phyloP scores from a whole-genome alignment of 176 grass and related monocot genomes.

The Saccharum officinarum region DNA sequence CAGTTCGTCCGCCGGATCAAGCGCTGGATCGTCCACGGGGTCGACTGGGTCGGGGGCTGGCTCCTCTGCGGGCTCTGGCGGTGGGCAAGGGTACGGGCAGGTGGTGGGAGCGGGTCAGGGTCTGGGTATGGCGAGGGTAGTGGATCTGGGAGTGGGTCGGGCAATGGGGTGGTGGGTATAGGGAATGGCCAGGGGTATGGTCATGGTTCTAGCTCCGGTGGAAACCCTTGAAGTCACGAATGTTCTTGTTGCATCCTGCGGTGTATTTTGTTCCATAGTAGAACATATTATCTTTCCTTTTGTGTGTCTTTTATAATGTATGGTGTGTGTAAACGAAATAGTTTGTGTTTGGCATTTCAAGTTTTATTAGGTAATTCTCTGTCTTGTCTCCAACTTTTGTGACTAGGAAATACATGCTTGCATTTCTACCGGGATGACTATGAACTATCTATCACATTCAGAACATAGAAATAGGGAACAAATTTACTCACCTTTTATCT shows the following conservation, averaged over 20 bases:
- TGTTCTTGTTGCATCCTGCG: background rate
- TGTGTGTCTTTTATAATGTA: no score
- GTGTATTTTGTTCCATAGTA: no score
- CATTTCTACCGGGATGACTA: no score
- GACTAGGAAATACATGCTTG: background rate
- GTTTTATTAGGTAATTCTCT: no score
- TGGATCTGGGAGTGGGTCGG: background rate
- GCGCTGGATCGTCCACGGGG: constrained; percentile 28
- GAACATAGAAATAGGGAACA: no score
- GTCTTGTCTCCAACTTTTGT: no score
- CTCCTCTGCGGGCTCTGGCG: constrained; percentile 49
- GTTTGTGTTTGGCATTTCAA: background rate
- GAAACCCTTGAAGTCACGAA: constrained; percentile 1
- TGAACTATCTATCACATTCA: no score
- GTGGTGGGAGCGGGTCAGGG: constrained; percentile 16
- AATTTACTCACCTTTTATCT: no score
- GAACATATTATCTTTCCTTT: no score
- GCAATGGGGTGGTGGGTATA: background rate
- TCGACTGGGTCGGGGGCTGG: constrained; percentile 24
- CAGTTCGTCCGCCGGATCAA: constrained; percentile 47
- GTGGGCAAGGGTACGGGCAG: constrained; percentile 1
- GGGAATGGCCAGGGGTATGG: constrained; percentile 38
- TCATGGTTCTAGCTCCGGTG: constrained; percentile 1
- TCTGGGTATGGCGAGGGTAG: constrained; percentile 23
- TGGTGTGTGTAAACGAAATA: background rate